A percentile compares a stretch with the other conserved stretches of the same genome.
Conservation (phyloP, 345 rosid species). For the Aurinia saxatilis region DNA sequence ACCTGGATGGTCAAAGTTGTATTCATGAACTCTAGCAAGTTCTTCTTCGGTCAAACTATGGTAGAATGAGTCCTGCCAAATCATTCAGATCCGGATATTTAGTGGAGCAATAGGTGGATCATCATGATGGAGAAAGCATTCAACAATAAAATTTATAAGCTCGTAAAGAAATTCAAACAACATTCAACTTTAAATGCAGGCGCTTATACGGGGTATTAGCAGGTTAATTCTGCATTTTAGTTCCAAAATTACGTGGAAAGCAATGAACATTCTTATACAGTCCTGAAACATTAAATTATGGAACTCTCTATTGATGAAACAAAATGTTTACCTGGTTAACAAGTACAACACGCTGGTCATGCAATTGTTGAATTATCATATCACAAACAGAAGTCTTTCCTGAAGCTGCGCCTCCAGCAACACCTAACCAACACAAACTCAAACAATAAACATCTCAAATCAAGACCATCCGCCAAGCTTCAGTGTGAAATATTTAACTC, state of each 20-base stretch:
- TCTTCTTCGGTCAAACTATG: constrained; percentile 84
- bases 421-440: constrained; percentile 41
- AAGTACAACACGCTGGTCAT: constrained; percentile 98
- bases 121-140: not conserved
- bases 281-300: not conserved
- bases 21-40: constrained; percentile 78
- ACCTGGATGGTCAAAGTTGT: constrained; percentile 99
- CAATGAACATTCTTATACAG: not conserved
- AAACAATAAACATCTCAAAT: constrained; percentile 7
- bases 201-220: not conserved
- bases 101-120: constrained; percentile 1
- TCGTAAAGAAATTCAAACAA: constrained; percentile 1
- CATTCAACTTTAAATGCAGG: not conserved
- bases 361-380: constrained; percentile 99
- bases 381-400: constrained; percentile 99
- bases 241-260: not conserved
- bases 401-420: constrained; percentile 98
- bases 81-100: constrained; percentile 10
- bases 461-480: constrained; percentile 4
- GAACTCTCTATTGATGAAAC: not conserved
- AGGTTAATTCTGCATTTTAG: not conserved
- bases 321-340: constrained; percentile 65
- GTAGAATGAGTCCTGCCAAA: constrained; percentile 98
- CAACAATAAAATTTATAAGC: not conserved
- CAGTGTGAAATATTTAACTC: not conserved